These are phyloP conservation scores for Jaltomata sinuosa DNA, from an alignment of 257 asterid genomes.

Conservation along the genomic window DNA sequence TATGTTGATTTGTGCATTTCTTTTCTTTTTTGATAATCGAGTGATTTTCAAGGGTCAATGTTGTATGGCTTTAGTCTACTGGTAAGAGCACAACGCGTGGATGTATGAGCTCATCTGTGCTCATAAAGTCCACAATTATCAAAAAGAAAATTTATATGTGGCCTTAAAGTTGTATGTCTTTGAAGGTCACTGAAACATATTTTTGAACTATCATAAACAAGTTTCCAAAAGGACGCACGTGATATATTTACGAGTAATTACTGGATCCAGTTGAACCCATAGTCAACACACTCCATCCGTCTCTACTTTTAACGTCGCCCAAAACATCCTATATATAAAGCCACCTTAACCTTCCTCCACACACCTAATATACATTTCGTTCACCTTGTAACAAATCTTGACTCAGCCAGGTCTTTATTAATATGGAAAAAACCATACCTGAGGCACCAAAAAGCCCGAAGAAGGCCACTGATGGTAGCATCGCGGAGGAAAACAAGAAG, in stretches of 20 bases:
- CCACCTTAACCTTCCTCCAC: not conserved
- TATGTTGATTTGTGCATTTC: not conserved
- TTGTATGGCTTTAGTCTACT: not conserved
- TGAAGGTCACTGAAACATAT: not conserved
- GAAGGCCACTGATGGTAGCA: not conserved
- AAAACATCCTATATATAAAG: not conserved
- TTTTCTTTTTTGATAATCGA: not conserved
- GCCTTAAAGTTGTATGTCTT: not conserved
- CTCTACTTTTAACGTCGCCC: not conserved
- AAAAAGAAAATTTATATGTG: not conserved
- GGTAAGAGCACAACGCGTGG: not conserved
- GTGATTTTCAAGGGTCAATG: not conserved
- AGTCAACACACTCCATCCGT: not conserved
- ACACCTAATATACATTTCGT: not conserved
- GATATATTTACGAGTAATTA: not conserved
- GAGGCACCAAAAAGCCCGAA: constrained; percentile 6
- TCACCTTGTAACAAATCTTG: not conserved
- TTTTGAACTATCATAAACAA: not conserved
- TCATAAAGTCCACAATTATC: not conserved
- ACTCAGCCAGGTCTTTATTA: not conserved
- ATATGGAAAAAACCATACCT: constrained; percentile 5
- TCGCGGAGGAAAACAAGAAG: constrained; percentile 16
- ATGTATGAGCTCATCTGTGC: not conserved
- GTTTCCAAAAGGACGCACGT: not conserved
- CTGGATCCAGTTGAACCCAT: not conserved